Percentiles rank a stretch among this genome's conserved stretches.
Evolutionary conservation across 768 basidiomycete genomes (phyloP).

Genomic region (Sporobolomyces roseus): DNA sequence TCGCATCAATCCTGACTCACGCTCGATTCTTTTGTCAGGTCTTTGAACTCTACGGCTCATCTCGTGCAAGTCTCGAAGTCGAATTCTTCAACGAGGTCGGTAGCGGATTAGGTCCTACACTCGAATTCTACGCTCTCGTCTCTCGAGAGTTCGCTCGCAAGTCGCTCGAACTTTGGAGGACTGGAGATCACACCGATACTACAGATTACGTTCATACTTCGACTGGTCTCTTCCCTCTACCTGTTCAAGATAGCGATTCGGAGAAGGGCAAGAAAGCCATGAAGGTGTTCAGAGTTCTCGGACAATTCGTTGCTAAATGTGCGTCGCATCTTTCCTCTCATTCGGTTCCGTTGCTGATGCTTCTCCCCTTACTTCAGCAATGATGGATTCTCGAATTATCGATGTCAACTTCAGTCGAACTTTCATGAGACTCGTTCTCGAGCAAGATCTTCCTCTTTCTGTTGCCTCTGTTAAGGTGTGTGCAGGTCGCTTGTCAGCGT

Average conservation of each 20-base stretch:
- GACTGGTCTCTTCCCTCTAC: constrained; percentile 79
- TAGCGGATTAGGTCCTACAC: constrained; percentile 91
- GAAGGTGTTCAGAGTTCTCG: constrained; percentile 81
- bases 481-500: background rate
- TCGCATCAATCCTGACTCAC: background rate
- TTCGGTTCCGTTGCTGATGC: background rate
- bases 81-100: constrained; percentile 99
- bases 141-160: constrained; percentile 89
- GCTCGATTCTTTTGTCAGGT: constrained; percentile 53
- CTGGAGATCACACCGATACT: constrained; percentile 52
- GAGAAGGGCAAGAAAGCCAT: constrained; percentile 64
- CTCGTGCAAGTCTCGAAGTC: constrained; percentile 88
- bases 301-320: constrained; percentile 86
- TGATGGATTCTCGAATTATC: constrained; percentile 95
- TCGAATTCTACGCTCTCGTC: constrained; percentile 97
- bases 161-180: constrained; percentile 86
- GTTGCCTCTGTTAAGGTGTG: constrained; percentile 74
- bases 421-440: constrained; percentile 86
- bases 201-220: constrained; percentile 72
- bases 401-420: constrained; percentile 90
- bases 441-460: constrained; percentile 76
- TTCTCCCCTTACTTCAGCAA: constrained; percentile 49
- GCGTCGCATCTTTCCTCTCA: background rate
- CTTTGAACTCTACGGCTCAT: constrained; percentile 84
- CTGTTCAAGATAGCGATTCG: constrained; percentile 48